Conservation (phyloP, 306 rosid genomes). For the Pyrus betulifolia region DNA sequence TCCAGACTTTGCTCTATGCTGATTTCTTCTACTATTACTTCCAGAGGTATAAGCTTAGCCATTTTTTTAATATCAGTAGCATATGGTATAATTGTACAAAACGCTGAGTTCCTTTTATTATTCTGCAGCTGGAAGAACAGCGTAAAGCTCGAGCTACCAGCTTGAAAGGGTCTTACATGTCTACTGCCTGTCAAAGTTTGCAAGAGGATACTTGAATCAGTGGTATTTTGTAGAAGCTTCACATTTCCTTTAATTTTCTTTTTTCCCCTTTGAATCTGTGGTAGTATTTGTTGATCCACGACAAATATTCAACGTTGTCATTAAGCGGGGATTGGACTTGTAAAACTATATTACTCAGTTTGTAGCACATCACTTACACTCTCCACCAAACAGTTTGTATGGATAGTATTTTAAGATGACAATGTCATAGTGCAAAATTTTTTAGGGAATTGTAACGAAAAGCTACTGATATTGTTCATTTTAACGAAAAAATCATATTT, state of each 20-base stretch:
- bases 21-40: constrained; percentile 90
- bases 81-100: constrained; percentile 5
- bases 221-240: background rate
- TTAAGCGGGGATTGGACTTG: background rate
- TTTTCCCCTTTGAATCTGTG: background rate
- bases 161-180: constrained; percentile 31
- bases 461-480: rapidly evolving
- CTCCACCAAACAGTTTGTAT: background rate
- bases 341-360: background rate
- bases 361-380: background rate
- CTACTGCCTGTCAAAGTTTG: background rate
- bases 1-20: constrained; percentile 79
- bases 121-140: constrained; percentile 82
- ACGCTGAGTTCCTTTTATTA: background rate
- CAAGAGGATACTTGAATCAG: background rate
- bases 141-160: constrained; percentile 73
- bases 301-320: background rate
- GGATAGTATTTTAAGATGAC: background rate
- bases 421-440: background rate
- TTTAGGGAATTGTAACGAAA: too few relatives aligned
- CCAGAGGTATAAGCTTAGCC: constrained; percentile 46
- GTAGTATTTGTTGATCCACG: background rate
- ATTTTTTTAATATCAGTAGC: background rate
- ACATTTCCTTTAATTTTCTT: background rate
- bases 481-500: too few relatives aligned